Evolutionary conservation across 805 yeast genomes (phyloP).

Genomic region (Saccharomycopsis sp.): DNA sequence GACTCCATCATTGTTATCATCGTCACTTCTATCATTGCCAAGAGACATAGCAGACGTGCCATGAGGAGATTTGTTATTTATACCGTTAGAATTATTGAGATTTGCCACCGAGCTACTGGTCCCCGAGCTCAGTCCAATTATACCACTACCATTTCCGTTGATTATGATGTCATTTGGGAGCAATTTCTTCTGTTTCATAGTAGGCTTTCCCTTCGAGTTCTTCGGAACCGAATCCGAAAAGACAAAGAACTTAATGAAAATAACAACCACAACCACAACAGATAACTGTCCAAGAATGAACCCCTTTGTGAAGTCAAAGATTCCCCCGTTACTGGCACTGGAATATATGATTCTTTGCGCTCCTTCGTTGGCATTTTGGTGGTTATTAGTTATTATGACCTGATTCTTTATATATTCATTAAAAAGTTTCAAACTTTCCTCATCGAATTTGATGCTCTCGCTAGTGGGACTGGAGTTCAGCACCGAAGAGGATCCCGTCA

Average conservation of each 20-base stretch:
- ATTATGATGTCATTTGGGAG: constrained; percentile 23
- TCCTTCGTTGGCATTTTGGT: not conserved
- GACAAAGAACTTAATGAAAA: constrained; percentile 69
- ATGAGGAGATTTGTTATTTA: constrained; percentile 25
- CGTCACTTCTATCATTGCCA: constrained; percentile 19
- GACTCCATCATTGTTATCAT: constrained; percentile 16
- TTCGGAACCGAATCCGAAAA: constrained; percentile 57
- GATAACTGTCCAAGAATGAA: constrained; percentile 67
- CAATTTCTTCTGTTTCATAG: constrained; percentile 25
- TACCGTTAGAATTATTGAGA: constrained; percentile 13
- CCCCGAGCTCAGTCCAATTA: constrained; percentile 19
- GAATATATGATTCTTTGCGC: not conserved
- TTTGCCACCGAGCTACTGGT: constrained; percentile 21
- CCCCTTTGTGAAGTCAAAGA: constrained; percentile 55
- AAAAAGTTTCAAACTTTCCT: constrained; percentile 1
- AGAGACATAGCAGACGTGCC: constrained; percentile 21
- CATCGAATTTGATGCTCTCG: not conserved
- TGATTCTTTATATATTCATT: constrained; percentile 1
- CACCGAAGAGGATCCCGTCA: not conserved
- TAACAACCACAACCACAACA: constrained; percentile 53
- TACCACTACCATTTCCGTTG: constrained; percentile 15
- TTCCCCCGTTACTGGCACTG: not conserved
- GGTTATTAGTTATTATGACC: not conserved
- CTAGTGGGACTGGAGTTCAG: not conserved
- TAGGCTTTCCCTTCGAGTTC: constrained; percentile 28